Evolutionary conservation across 169 alveolate genomes (phyloP).

Genomic region (Hepatocystis sp.): DNA sequence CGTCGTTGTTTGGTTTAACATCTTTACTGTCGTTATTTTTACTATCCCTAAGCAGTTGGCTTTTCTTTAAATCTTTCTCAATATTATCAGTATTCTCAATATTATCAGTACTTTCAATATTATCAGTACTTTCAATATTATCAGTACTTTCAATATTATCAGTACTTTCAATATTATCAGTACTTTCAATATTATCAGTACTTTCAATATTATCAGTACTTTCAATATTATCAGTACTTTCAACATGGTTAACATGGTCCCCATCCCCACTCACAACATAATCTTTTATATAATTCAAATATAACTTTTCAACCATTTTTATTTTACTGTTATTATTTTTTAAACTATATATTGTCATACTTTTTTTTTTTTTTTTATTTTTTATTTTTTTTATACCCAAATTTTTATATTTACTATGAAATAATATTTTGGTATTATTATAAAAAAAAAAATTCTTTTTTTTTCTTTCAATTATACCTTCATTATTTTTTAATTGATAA

Average conservation of each 20-base stretch:
- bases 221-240: no score
- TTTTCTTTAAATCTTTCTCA: no score
- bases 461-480: background rate
- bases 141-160: no score
- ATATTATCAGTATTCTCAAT: no score
- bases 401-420: constrained; percentile 1
- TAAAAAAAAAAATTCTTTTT: constrained; percentile 11
- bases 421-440: constrained; percentile 5
- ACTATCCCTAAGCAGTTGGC: no score
- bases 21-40: background rate
- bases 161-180: no score
- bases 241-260: background rate
- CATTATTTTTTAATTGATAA: constrained; percentile 8
- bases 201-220: no score
- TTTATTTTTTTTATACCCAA: background rate
- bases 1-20: background rate
- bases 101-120: no score
- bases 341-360: no score
- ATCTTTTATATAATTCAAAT: constrained; percentile 24
- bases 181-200: no score
- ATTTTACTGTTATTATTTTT: background rate
- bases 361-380: background rate
- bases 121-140: no score
- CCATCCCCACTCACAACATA: constrained; percentile 16
- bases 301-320: constrained; percentile 15